Conservation (phyloP, 2,329 filamentous ascomycete genomes). For the Periconia digitata region DNA sequence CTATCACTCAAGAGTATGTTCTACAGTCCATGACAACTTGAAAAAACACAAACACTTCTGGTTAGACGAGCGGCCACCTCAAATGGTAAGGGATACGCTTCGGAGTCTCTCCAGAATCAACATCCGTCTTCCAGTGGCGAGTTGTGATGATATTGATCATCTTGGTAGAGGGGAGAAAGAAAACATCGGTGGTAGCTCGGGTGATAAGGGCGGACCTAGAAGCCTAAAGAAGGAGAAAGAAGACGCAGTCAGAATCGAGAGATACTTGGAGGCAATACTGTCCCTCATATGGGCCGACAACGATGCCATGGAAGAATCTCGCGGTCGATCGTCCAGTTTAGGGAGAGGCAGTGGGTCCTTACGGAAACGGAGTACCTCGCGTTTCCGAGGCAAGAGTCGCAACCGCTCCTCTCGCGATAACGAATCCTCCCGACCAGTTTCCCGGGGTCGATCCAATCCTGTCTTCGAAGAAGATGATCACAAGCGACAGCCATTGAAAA, state of each 20-base stretch:
- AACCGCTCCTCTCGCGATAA: background rate
- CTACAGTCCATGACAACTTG: conserved; percentile 12
- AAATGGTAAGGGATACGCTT: conserved; percentile 20
- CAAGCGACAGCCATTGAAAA: conserved; percentile 17
- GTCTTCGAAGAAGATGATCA: conserved; percentile 2
- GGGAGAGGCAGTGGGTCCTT: conserved; percentile 5
- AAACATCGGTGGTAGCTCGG: conserved; percentile 26
- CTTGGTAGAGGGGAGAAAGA: conserved; percentile 18
- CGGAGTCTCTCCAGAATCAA: conserved; percentile 17
- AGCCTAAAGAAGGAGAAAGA: conserved; percentile 24
- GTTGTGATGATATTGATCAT: conserved; percentile 15
- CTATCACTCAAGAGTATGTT: conserved; percentile 18
- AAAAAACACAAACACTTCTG: conserved; percentile 23
- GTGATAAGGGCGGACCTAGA: conserved; percentile 21
- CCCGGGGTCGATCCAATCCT: background rate
- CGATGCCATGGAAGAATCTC: background rate
- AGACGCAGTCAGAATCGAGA: conserved; percentile 17
- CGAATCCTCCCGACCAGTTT: background rate
- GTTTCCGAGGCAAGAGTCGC: conserved; percentile 10
- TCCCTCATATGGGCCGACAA: conserved; percentile 9
- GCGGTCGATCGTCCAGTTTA: conserved; percentile 4
- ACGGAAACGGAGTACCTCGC: conserved; percentile 6
- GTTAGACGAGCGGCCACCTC: conserved; percentile 15
- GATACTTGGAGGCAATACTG: conserved; percentile 19
- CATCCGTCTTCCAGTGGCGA: conserved; percentile 27